Base-by-base conservation (phyloP, 2,329 filamentous ascomycete species). In the Penicillium italicum region DNA sequence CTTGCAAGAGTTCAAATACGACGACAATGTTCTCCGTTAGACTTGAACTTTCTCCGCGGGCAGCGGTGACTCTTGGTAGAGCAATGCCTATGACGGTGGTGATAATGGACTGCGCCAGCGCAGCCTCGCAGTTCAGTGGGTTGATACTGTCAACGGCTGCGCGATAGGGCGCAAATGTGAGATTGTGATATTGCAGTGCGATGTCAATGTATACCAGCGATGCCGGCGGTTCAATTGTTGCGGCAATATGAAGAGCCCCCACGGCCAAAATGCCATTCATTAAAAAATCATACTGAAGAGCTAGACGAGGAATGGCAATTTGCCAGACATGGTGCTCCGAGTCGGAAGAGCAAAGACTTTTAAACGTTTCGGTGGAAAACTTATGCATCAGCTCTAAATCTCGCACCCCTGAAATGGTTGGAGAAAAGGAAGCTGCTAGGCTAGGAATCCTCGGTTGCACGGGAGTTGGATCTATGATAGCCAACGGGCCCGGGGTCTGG, bases 311-410 rank as follows among this genome's bases (percentile, higher is more conserved):
- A 20, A 77, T 65, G n/a, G 68, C 59, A 11, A 72, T 67, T 54
- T 75, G 72, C 74, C 75, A 77, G 9, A 70, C 68, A 30, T 72
- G 61, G 42, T 71, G 66, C 36, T 71, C 68, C 0, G 66, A 60
- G 2, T 64, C 50, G 12, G 67, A 59, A n/a, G 67, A 71, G 47
- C 65, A 71, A 14, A 80, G 71, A 36, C 73, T 75, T 22, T 70
- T 70, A 59, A 74, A 81, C 0, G 78, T 81, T 18, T 71, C 72
- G 0, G 76, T 79, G 1, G 78, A 75, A 72, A 77, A 82, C 28
- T 76, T 76, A 58, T 82, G 79, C 77, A 82, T 80, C 42, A 82
- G 63, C 56, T 81, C 79, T 9, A 82, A 70, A 54, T 80, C 79
- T 4, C 69, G 68, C 12, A 71, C 60, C 11, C 62, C 59, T 24